phyloP scores from a whole-genome alignment of 2,329 filamentous ascomycete genomes.

The Pseudogymnoascus sp. region DNA sequence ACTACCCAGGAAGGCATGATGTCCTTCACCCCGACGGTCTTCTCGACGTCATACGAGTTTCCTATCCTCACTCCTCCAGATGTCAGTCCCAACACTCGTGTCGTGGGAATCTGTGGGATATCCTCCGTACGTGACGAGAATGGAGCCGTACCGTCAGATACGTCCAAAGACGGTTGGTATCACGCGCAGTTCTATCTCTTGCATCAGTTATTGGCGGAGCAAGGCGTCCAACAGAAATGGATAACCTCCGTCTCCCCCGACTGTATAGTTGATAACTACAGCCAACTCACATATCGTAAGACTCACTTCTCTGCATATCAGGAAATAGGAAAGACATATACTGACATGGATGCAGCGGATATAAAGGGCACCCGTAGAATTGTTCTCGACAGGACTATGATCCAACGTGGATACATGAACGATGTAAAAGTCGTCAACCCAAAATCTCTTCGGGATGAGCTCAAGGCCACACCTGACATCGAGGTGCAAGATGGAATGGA shows the following conservation, averaged over 20 bases:
- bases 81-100: not conserved
- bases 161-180: not conserved
- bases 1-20: not conserved
- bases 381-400: not conserved
- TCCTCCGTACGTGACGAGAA: not conserved
- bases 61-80: not conserved
- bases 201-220: not conserved
- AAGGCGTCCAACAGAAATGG: not conserved
- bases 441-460: not conserved
- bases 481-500: not conserved
- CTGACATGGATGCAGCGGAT: not conserved
- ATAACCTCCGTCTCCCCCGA: not conserved
- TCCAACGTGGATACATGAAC: not conserved
- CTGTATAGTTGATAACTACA: not conserved
- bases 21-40: not conserved
- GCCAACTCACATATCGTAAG: not conserved
- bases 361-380: not conserved
- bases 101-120: slow-evolving; percentile 1
- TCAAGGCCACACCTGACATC: not conserved
- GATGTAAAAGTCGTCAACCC: not conserved
- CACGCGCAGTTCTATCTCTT: not conserved
- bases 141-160: not conserved
- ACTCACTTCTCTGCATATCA: not conserved
- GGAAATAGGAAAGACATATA: not conserved
- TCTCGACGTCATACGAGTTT: slow-evolving; percentile 2